Percentiles rank a stretch among this genome's conserved stretches.
Conservation (phyloP, 768 basidiomycete genomes). For the Coprinopsis sp. region DNA sequence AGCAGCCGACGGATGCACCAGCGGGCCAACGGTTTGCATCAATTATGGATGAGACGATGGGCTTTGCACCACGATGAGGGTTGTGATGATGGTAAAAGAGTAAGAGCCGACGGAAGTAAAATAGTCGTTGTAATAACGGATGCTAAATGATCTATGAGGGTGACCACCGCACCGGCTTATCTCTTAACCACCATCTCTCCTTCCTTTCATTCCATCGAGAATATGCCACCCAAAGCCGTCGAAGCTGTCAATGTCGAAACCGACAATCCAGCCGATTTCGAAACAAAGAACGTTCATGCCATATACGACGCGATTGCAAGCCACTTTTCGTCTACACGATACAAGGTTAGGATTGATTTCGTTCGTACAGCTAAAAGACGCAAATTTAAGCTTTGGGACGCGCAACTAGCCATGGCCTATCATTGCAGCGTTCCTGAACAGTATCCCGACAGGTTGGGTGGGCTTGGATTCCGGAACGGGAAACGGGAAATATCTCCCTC, state of each 20-base stretch:
- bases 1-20: slow-evolving; percentile 58
- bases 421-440: slow-evolving; percentile 67
- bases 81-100: slow-evolving; percentile 8
- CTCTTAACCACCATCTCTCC: slow-evolving; percentile 10
- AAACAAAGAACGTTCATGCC: slow-evolving; percentile 71
- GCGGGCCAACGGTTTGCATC: slow-evolving; percentile 62
- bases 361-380: not conserved
- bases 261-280: slow-evolving; percentile 55
- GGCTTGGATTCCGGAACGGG: slow-evolving; percentile 96
- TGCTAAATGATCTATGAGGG: not conserved
- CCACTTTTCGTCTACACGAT: slow-evolving; percentile 86
- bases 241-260: slow-evolving; percentile 33
- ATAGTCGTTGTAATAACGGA: not conserved
- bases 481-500: slow-evolving; percentile 93
- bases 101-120: not conserved
- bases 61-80: slow-evolving; percentile 53
- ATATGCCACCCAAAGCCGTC: slow-evolving; percentile 33
- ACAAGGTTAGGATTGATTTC: slow-evolving; percentile 54
- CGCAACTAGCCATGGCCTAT: slow-evolving; percentile 85
- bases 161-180: not conserved
- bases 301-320: slow-evolving; percentile 82
- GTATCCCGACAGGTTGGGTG: slow-evolving; percentile 69
- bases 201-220: not conserved
- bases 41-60: slow-evolving; percentile 77
- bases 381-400: not conserved